These are phyloP conservation scores for Drechslerella coelobrocha DNA, from an alignment of 2,329 filamentous ascomycete genomes.

Conservation along the genomic window DNA sequence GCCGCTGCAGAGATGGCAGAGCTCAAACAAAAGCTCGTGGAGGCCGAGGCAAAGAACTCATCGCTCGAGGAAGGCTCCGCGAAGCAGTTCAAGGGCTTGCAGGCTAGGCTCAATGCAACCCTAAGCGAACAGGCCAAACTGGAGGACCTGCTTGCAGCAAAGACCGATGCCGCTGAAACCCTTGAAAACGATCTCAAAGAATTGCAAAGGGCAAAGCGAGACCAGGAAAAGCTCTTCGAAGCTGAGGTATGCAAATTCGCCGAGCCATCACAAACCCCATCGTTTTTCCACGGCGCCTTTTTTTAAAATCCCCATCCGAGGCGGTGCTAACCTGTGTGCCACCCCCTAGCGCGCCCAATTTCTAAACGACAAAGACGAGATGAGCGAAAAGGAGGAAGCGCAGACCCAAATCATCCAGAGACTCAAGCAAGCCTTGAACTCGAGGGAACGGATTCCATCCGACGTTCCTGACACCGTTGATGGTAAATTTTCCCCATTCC, in stretches of 20 bases:
- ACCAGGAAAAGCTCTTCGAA: slow-evolving; percentile 92
- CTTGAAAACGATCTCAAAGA: slow-evolving; percentile 87
- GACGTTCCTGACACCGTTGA: slow-evolving; percentile 37
- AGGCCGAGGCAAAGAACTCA: slow-evolving; percentile 71
- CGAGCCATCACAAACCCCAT: slow-evolving; percentile 56
- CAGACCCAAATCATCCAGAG: slow-evolving; percentile 89
- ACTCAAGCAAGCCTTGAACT: slow-evolving; percentile 85
- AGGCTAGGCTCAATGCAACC: slow-evolving; percentile 84
- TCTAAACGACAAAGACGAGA: slow-evolving; percentile 78
- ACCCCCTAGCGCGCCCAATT: slow-evolving; percentile 51
- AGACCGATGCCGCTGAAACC: slow-evolving; percentile 79
- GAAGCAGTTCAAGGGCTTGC: slow-evolving; percentile 83
- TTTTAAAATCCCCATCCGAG: slow-evolving; percentile 6
- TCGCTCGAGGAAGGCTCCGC: slow-evolving; percentile 75
- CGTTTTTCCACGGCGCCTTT: slow-evolving; percentile 13
- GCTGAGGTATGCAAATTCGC: slow-evolving; percentile 72
- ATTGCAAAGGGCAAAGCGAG: slow-evolving; percentile 78
- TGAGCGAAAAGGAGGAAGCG: slow-evolving; percentile 82
- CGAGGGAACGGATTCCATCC: slow-evolving; percentile 65
- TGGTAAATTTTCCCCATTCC: slow-evolving; percentile 18
- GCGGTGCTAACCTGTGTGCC: background rate
- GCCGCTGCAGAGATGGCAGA: slow-evolving; percentile 54
- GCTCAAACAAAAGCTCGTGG: slow-evolving; percentile 52
- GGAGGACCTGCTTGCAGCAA: slow-evolving; percentile 86
- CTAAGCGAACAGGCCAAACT: slow-evolving; percentile 81